Conservation (phyloP, 2,329 filamentous ascomycete species). For the Ophiostoma himal-ulmi region DNA sequence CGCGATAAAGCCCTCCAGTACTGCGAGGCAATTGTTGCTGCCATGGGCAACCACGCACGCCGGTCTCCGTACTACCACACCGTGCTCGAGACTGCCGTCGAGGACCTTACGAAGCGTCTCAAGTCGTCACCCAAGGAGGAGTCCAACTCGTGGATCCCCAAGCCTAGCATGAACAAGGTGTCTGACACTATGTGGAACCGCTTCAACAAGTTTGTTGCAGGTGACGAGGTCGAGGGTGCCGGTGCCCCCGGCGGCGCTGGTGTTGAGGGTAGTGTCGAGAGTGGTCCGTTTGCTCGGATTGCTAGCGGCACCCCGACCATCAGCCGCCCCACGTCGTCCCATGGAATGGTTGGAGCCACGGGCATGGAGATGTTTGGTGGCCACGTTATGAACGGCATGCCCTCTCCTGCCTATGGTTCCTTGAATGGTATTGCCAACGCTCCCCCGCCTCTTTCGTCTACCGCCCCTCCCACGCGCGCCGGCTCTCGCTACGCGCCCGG, state of each 20-base stretch:
- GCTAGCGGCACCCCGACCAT: conserved; percentile 69
- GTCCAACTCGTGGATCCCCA: conserved; percentile 83
- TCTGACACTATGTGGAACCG: conserved; percentile 84
- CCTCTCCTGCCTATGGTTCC: conserved; percentile 32
- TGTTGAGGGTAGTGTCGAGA: conserved; percentile 52
- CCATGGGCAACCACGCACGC: conserved; percentile 74
- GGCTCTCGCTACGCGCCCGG: conserved; percentile 48
- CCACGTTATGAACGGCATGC: conserved; percentile 27
- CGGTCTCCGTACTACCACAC: conserved; percentile 81
- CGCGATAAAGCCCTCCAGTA: conserved; percentile 82
- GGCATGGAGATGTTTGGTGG: conserved; percentile 68
- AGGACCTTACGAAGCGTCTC: conserved; percentile 76
- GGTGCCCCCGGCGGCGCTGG: conserved; percentile 50
- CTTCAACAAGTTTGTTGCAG: conserved; percentile 94
- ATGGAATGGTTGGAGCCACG: conserved; percentile 42
- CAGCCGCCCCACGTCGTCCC: conserved; percentile 65
- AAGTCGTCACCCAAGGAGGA: conserved; percentile 79
- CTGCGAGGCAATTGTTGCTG: conserved; percentile 72
- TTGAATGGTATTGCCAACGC: conserved; percentile 27
- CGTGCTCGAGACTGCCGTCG: conserved; percentile 66
- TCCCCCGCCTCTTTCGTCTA: conserved; percentile 30
- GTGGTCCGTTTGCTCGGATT: conserved; percentile 77
- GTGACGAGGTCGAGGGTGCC: conserved; percentile 69
- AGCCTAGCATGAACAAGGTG: conserved; percentile 92
- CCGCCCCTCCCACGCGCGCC: conserved; percentile 39